Conservation (phyloP, 2,329 filamentous ascomycete genomes). For the Aspergillus niger region DNA sequence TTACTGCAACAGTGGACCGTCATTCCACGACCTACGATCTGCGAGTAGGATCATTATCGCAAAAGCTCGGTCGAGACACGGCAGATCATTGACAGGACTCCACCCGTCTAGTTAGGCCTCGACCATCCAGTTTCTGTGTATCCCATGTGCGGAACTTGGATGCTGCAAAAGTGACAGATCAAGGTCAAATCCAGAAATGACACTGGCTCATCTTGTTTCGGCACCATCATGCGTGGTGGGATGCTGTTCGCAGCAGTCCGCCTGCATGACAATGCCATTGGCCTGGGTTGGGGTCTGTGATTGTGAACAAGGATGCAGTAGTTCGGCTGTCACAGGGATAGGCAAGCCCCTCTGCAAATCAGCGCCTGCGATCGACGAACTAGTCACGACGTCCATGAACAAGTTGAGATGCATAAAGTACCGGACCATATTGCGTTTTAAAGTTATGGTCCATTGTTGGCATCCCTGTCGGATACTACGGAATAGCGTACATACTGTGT, state of each 20-base stretch:
- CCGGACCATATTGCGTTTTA: slow-evolving; percentile 1
- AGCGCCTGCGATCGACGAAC: background rate
- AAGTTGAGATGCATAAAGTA: background rate
- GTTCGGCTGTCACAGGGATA: slow-evolving; percentile 1
- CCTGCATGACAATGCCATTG: slow-evolving; percentile 10
- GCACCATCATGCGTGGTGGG: background rate
- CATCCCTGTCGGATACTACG: slow-evolving; percentile 2
- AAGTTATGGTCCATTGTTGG: background rate
- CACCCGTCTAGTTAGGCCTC: background rate
- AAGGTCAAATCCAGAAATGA: background rate
- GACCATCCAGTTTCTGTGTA: background rate
- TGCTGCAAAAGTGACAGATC: background rate
- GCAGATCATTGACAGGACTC: background rate
- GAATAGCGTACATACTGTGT: background rate
- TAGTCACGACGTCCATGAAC: background rate
- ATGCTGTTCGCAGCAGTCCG: background rate
- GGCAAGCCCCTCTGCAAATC: background rate
- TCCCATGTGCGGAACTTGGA: background rate
- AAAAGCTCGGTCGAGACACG: background rate
- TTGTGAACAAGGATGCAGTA: slow-evolving; percentile 8
- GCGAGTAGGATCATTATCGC: background rate
- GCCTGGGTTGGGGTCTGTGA: background rate
- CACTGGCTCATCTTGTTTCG: slow-evolving; percentile 2
- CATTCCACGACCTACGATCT: background rate
- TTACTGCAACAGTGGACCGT: background rate